phyloP scores from a whole-genome alignment of 2,329 filamentous ascomycete species.

The Pseudogymnoascus sp. region DNA sequence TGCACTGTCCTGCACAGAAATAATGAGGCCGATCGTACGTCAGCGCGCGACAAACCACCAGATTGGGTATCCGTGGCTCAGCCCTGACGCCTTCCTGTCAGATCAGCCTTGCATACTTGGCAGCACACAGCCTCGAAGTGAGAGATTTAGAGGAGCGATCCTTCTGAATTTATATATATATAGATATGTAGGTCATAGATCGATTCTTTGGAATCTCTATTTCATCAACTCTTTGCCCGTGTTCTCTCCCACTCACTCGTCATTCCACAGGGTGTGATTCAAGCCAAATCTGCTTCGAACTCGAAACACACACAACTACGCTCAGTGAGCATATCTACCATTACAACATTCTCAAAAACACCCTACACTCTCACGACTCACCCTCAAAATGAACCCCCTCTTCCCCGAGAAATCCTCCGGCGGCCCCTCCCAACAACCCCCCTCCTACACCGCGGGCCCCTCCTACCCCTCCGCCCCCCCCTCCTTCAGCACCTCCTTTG shows the following conservation, averaged over 20 bases:
- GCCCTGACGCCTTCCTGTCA: not conserved
- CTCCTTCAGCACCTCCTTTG: slow-evolving; percentile 24
- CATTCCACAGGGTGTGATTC: not conserved
- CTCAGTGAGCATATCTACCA: not conserved
- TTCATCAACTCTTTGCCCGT: not conserved
- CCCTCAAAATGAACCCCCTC: not conserved
- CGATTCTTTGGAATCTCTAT: not conserved
- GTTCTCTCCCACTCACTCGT: not conserved
- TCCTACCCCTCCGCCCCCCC: not conserved
- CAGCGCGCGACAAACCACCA: not conserved
- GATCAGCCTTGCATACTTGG: not conserved
- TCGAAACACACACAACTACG: not conserved
- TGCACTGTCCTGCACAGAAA: not conserved
- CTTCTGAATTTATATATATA: not conserved
- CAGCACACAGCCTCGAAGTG: not conserved
- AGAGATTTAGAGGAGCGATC: not conserved
- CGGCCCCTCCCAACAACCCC: not conserved
- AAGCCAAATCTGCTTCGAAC: not conserved
- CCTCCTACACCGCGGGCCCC: not conserved
- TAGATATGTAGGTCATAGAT: not conserved
- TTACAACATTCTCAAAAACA: not conserved
- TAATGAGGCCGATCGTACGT: not conserved
- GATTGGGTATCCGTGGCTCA: not conserved
- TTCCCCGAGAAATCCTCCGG: not conserved
- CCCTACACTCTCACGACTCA: not conserved